Conservation (phyloP, 129 eudicot genomes). For the Glebionis coronaria region DNA sequence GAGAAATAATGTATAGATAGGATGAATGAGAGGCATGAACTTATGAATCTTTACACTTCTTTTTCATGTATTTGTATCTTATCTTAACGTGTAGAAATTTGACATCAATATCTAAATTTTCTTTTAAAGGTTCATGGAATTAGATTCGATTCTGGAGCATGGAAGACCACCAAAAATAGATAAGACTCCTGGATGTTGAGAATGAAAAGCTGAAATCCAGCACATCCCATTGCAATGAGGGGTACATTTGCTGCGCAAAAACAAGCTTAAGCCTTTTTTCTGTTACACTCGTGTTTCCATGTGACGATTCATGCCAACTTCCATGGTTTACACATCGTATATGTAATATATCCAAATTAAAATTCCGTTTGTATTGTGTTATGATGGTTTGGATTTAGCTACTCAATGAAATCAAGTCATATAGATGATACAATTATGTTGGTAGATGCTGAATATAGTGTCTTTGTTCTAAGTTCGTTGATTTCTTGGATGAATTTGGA, state of each 20-base stretch:
- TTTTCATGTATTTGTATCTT: not conserved
- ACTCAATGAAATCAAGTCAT: no score
- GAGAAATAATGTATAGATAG: constrained; percentile 66
- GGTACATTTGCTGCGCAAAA: constrained; percentile 58
- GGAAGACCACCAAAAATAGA: constrained; percentile 75
- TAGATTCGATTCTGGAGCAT: constrained; percentile 68
- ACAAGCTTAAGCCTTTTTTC: constrained; percentile 70
- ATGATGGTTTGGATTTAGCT: no score
- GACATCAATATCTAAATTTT: constrained; percentile 14
- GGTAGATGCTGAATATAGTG: no score
- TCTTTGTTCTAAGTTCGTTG: no score
- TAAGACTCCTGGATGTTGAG: constrained; percentile 53
- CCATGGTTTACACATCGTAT: constrained; percentile 60
- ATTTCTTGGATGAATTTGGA: no score
- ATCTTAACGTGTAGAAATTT: not conserved
- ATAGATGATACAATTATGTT: no score
- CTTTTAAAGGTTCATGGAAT: constrained; percentile 58
- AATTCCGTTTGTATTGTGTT: no score
- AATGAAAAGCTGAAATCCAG: constrained; percentile 64
- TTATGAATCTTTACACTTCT: not conserved
- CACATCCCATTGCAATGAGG: constrained; percentile 53
- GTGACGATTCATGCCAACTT: constrained; percentile 90
- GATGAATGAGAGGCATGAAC: constrained; percentile 66
- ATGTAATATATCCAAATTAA: no score
- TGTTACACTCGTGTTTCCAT: constrained; percentile 71